phyloP scores from a whole-genome alignment of 164 flowering plant species.

The Hamamelis virginiana region DNA sequence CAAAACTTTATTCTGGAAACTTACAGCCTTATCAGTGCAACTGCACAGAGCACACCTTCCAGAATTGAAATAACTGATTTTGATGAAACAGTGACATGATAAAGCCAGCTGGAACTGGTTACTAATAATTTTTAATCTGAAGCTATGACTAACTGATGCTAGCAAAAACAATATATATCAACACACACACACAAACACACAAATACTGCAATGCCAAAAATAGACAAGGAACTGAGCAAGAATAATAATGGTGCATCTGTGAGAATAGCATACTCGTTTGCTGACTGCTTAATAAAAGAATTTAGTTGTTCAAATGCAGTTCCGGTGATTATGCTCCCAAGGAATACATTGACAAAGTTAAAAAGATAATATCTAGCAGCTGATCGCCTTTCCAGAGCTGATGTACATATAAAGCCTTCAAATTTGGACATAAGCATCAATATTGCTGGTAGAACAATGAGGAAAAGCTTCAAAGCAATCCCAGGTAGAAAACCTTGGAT shows the following conservation, averaged over 20 bases:
- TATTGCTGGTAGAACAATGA: conserved; percentile 76
- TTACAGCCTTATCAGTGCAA: no score
- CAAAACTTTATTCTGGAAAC: no score
- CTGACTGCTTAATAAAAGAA: conserved; percentile 54
- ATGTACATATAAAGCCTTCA: conserved; percentile 70
- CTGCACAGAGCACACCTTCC: no score
- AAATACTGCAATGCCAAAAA: no score
- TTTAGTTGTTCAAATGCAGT: conserved; percentile 74
- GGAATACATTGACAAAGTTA: conserved; percentile 76
- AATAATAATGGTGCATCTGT: not conserved
- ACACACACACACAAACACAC: no score
- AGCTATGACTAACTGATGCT: no score
- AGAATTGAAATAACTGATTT: no score
- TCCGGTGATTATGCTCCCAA: conserved; percentile 76
- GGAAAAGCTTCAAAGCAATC: conserved; percentile 77
- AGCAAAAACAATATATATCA: no score
- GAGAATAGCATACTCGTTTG: conserved; percentile 54
- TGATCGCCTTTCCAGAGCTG: conserved; percentile 77
- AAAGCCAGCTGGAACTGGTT: no score
- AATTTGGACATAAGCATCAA: conserved; percentile 89
- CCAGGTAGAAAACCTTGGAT: conserved; percentile 89
- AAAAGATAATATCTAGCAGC: conserved; percentile 79
- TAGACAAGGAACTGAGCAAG: not conserved
- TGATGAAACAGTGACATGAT: no score
- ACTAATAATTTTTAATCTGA: no score